Conservation (phyloP, 2,329 filamentous ascomycete species). For the Metarhizium guizhouense region DNA sequence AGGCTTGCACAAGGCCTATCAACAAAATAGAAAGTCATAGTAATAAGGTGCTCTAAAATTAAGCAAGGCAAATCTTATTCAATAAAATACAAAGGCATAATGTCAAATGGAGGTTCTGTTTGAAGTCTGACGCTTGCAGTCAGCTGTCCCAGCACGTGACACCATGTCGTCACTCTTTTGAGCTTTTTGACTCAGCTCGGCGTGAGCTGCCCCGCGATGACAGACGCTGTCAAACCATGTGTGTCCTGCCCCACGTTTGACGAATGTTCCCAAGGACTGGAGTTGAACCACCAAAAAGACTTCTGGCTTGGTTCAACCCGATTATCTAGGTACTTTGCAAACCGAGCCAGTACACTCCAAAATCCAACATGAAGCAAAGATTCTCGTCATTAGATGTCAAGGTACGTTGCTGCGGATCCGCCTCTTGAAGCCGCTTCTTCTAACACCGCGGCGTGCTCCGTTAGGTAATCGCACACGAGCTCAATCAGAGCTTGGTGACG, state of each 20-base stretch:
- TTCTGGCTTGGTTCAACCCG: background rate
- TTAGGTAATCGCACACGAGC: constrained; percentile 89
- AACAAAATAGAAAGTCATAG: no score
- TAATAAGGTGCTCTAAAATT: no score
- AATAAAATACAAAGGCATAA: no score
- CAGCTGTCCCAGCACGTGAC: constrained; percentile 5
- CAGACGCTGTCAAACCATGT: background rate
- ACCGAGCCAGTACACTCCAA: background rate
- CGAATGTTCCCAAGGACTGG: background rate
- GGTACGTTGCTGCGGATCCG: constrained; percentile 26
- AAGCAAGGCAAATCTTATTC: no score
- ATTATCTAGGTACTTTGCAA: background rate
- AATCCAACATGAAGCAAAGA: constrained; percentile 57
- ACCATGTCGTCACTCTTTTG: constrained; percentile 4
- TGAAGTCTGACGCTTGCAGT: background rate
- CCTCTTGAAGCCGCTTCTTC: constrained; percentile 5
- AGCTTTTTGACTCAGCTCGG: background rate
- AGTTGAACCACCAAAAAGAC: background rate
- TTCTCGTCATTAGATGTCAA: constrained; percentile 75
- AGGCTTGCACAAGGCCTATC: no score
- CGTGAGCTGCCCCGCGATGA: constrained; percentile 8
- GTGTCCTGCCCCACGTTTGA: constrained; percentile 5
- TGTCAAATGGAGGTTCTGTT: no score
- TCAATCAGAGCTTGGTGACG: constrained; percentile 64
- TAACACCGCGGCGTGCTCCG: constrained; percentile 6